These are phyloP conservation scores for Cyclotella cryptica DNA, from an alignment of 108 stramenopile species.

Conservation along the genomic window DNA sequence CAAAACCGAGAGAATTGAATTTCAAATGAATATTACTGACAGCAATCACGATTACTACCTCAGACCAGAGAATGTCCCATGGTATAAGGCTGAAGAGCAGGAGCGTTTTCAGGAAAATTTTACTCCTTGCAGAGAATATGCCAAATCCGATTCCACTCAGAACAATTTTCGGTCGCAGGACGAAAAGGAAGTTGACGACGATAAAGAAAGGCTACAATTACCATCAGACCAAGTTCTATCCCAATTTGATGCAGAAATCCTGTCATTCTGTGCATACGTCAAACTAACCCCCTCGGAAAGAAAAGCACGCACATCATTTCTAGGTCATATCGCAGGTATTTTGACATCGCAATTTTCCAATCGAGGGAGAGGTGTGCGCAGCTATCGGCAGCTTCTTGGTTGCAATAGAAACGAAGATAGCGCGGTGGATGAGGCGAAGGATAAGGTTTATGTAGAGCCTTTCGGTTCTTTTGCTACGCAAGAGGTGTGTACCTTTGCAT, in stretches of 20 bases:
- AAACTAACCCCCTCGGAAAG: constrained; percentile 59
- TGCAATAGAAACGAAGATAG: neutral
- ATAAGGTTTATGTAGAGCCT: constrained; percentile 45
- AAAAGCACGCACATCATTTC: constrained; percentile 48
- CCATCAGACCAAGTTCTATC: constrained; percentile 25
- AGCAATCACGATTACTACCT: constrained; percentile 20
- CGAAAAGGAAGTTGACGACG: neutral
- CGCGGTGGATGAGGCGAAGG: too few relatives aligned
- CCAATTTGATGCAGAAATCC: constrained; percentile 58
- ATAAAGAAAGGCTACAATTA: constrained; percentile 17
- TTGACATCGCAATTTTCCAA: constrained; percentile 16
- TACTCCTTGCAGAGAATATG: neutral
- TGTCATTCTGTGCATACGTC: constrained; percentile 70
- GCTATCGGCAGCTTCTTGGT: too few relatives aligned
- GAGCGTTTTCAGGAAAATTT: constrained; percentile 22
- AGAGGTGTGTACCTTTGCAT: constrained; percentile 71
- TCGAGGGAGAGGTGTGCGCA: too few relatives aligned
- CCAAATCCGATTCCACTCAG: too few relatives aligned
- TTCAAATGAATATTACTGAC: constrained; percentile 38
- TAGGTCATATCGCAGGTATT: constrained; percentile 51
- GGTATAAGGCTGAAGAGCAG: constrained; percentile 20
- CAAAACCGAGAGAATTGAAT: constrained; percentile 13
- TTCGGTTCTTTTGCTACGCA: constrained; percentile 84
- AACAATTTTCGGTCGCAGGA: too few relatives aligned
- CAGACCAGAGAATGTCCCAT: constrained; percentile 19